phyloP scores from a whole-genome alignment of 2,329 filamentous ascomycete species.

The Trichoderma asperellum region DNA sequence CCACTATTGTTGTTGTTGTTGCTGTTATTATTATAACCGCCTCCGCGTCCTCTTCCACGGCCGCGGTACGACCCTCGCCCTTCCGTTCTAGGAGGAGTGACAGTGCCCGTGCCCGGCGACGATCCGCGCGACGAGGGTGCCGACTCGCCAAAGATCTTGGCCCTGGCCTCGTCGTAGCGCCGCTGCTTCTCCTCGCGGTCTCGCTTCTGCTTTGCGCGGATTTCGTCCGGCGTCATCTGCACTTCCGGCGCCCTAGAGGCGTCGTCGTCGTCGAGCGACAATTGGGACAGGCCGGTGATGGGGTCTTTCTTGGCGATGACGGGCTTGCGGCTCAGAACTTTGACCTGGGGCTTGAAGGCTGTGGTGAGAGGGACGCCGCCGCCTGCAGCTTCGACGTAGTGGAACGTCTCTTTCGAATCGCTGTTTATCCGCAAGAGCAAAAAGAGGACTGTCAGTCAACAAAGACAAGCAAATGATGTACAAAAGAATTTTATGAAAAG shows the following conservation, averaged over 20 bases:
- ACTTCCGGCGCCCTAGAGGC: slow-evolving; percentile 67
- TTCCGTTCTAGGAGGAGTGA: slow-evolving; percentile 58
- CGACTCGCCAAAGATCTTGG: slow-evolving; percentile 78
- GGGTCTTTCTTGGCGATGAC: slow-evolving; percentile 63
- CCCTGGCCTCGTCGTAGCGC: slow-evolving; percentile 85
- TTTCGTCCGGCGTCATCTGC: slow-evolving; percentile 73
- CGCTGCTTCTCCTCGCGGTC: slow-evolving; percentile 89
- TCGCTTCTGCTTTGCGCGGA: slow-evolving; percentile 74
- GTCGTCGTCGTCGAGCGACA: slow-evolving; percentile 56
- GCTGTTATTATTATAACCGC: slow-evolving; percentile 36
- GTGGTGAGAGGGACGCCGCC: slow-evolving; percentile 61
- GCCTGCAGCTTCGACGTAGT: slow-evolving; percentile 70
- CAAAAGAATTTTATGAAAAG: slow-evolving; percentile 15
- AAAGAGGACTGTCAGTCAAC: slow-evolving; percentile 1
- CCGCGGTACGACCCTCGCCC: slow-evolving; percentile 47
- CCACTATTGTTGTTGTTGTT: slow-evolving; percentile 34
- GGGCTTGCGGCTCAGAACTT: slow-evolving; percentile 83
- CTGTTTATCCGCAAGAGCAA: slow-evolving; percentile 46
- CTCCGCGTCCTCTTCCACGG: slow-evolving; percentile 52
- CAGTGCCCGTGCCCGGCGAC: slow-evolving; percentile 57
- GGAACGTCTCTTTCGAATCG: slow-evolving; percentile 71
- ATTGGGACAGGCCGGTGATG: slow-evolving; percentile 51
- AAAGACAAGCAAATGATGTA: not conserved
- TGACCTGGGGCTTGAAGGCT: slow-evolving; percentile 81
- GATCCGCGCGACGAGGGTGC: slow-evolving; percentile 60